Evolutionary conservation across 1,284 basidiomycete species (phyloP).

Genomic region (Malassezia sp.): DNA sequence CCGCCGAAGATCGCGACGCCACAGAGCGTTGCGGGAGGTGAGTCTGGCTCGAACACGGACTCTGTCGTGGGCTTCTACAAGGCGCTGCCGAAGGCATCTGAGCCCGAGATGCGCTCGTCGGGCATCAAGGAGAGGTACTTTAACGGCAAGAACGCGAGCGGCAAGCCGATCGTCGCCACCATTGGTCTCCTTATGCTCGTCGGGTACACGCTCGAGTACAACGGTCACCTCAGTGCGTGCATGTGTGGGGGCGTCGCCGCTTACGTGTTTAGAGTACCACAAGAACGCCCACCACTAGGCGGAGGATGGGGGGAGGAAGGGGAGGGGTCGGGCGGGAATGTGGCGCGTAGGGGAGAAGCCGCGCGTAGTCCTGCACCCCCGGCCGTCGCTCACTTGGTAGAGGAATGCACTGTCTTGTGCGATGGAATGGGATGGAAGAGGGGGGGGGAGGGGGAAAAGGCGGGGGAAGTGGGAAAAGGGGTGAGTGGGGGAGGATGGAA

Average conservation of each 20-base stretch:
- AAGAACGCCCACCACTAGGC: conserved; percentile 27
- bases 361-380: too few species aligned
- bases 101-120: conserved; percentile 57
- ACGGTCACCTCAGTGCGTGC: conserved; percentile 30
- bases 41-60: conserved; percentile 65
- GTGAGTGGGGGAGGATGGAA: too few species aligned
- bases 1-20: conserved; percentile 92
- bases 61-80: conserved; percentile 88
- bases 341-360: too few species aligned
- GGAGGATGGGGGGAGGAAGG: not conserved
- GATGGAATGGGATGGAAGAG: too few species aligned
- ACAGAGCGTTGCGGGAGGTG: conserved; percentile 68
- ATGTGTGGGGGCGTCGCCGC: not conserved
- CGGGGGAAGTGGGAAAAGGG: too few species aligned
- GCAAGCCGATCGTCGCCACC: conserved; percentile 60
- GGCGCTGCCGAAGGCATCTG: conserved; percentile 63
- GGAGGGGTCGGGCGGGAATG: too few species aligned
- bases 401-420: too few species aligned
- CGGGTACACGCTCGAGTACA: conserved; percentile 52
- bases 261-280: conserved; percentile 21
- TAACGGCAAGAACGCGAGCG: conserved; percentile 71
- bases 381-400: too few species aligned
- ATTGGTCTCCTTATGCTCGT: conserved; percentile 67
- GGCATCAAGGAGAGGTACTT: conserved; percentile 66
- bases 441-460: too few species aligned